Conservation (phyloP, 75 land plant genomes). For the Cryptomeria japonica region DNA sequence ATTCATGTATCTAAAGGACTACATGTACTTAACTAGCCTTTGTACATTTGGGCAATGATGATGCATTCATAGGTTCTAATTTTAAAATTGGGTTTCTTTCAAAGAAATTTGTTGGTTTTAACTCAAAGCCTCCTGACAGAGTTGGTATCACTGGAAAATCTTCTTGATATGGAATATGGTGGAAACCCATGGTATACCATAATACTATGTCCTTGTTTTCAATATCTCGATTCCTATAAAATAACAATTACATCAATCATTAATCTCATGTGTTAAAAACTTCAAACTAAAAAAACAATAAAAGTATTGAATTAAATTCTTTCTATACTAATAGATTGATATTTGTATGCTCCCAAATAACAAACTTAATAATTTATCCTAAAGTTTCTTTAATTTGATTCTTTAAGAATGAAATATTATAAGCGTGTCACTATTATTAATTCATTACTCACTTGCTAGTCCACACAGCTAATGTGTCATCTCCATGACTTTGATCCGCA, state of each 20-base stretch:
- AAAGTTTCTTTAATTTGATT: no score
- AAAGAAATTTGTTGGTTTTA: slow-evolving; percentile 64
- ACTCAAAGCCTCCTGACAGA: slow-evolving; percentile 38
- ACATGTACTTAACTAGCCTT: not conserved
- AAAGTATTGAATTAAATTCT: not conserved
- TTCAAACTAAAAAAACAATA: not conserved
- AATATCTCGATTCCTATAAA: slow-evolving; percentile 47
- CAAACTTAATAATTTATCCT: no score
- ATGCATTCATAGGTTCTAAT: not conserved
- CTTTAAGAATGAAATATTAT: not conserved
- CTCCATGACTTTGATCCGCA: slow-evolving; percentile 59
- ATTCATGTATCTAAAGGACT: no score
- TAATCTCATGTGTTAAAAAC: not conserved
- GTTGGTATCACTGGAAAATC: slow-evolving; percentile 70
- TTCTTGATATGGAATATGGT: slow-evolving; percentile 72
- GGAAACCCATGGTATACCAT: slow-evolving; percentile 70
- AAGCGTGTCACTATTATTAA: no score
- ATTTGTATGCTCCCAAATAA: no score
- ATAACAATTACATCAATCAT: not conserved
- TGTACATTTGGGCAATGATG: not conserved
- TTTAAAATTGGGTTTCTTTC: slow-evolving; percentile 51
- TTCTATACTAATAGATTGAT: no score
- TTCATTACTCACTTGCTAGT: slow-evolving; percentile 22
- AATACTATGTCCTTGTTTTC: slow-evolving; percentile 62
- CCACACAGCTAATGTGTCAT: slow-evolving; percentile 65